phyloP scores from a whole-genome alignment of 148 eudicot genomes.

The Fagopyrum homotropicum region DNA sequence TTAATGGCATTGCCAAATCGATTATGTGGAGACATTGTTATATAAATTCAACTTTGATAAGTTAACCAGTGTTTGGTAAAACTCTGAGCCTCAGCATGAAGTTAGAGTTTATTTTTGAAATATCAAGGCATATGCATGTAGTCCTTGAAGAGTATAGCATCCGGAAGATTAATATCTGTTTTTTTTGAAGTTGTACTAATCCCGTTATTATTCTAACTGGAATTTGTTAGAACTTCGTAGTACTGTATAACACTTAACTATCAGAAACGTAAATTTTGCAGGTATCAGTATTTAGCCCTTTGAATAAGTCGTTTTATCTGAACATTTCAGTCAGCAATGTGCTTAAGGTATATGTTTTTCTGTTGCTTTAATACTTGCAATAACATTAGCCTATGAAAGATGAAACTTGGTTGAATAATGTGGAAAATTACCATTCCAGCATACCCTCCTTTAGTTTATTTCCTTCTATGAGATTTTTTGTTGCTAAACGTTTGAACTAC shows the following conservation, averaged over 20 bases:
- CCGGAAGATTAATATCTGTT: neutral
- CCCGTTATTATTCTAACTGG: neutral
- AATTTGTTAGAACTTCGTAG: neutral
- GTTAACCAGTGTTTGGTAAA: neutral
- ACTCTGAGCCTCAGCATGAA: neutral
- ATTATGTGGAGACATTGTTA: neutral
- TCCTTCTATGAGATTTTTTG: neutral
- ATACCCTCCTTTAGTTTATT: neutral
- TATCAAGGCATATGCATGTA: neutral
- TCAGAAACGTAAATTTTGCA: constrained; percentile 23
- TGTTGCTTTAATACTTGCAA: neutral
- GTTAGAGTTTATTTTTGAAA: neutral
- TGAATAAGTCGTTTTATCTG: constrained; percentile 44
- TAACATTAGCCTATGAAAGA: neutral
- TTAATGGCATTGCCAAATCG: neutral
- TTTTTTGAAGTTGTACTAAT: neutral
- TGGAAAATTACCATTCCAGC: neutral
- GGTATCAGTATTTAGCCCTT: constrained; percentile 67
- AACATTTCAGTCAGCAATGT: constrained; percentile 58
- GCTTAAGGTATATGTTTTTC: constrained; percentile 45
- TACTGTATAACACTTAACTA: neutral
- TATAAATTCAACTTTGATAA: neutral
- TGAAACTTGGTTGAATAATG: neutral
- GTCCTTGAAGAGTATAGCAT: neutral
- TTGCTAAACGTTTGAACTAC: neutral